Evolutionary conservation across 1,139 yeast genomes (phyloP).

Genomic region (Candida mesenterica): DNA sequence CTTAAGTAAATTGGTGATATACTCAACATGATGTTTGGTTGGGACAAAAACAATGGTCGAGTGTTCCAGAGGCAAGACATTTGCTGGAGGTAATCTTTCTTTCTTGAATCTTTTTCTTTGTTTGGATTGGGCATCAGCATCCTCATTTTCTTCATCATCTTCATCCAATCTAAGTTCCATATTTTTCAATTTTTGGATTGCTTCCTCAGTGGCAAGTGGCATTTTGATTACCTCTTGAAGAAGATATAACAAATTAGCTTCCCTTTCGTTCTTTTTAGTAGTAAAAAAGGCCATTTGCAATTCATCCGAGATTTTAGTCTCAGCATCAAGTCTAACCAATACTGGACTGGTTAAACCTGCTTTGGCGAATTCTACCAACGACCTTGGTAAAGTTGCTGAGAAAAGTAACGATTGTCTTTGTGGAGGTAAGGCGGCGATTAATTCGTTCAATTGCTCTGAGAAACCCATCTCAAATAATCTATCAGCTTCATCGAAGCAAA

Average conservation of each 20-base stretch:
- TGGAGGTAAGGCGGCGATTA: slow-evolving; percentile 78
- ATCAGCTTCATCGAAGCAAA: slow-evolving; percentile 98
- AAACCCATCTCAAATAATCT: slow-evolving; percentile 96
- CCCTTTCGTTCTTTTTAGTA: slow-evolving; percentile 82
- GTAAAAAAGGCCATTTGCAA: slow-evolving; percentile 87
- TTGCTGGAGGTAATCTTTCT: slow-evolving; percentile 71
- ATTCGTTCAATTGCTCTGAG: slow-evolving; percentile 88
- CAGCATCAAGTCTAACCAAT: slow-evolving; percentile 88
- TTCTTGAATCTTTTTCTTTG: slow-evolving; percentile 45
- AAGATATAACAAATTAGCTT: slow-evolving; percentile 74
- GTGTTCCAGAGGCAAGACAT: slow-evolving; percentile 69
- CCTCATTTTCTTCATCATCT: slow-evolving; percentile 43
- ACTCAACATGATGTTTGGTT: slow-evolving; percentile 97
- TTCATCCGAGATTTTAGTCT: slow-evolving; percentile 82
- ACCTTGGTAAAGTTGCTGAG: slow-evolving; percentile 91
- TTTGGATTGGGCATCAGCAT: slow-evolving; percentile 28
- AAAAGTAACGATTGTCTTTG: slow-evolving; percentile 84
- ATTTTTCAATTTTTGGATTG: slow-evolving; percentile 50
- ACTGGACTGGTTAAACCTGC: slow-evolving; percentile 94
- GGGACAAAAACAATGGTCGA: slow-evolving; percentile 95
- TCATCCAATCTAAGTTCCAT: slow-evolving; percentile 46
- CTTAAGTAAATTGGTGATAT: slow-evolving; percentile 64
- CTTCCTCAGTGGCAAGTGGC: slow-evolving; percentile 73
- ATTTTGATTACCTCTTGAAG: slow-evolving; percentile 83
- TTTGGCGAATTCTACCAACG: slow-evolving; percentile 93